phyloP scores from a whole-genome alignment of 306 rosid species.

The Citrullus amarus region DNA sequence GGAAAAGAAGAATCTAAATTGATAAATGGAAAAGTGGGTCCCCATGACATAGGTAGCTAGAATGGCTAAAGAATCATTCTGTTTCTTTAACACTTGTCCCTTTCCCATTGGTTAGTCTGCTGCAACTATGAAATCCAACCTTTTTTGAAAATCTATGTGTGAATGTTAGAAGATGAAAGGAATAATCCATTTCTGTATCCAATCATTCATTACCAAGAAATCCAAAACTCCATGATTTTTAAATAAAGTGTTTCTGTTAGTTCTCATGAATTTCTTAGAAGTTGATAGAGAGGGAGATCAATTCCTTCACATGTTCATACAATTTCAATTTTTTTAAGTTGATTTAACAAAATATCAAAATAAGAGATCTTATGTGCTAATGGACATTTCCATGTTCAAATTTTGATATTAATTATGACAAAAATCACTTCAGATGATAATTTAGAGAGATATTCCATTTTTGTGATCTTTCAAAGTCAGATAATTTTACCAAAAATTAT shows the following conservation, averaged over 20 bases:
- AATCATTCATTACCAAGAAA: background rate
- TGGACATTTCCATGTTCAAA: too few relatives aligned
- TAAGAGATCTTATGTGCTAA: too few relatives aligned
- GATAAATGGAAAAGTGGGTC: background rate
- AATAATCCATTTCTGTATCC: background rate
- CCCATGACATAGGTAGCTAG: background rate
- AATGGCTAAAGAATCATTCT: background rate
- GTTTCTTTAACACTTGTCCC: background rate
- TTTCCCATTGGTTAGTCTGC: background rate
- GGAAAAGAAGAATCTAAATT: conserved; percentile 6
- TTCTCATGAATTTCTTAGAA: background rate
- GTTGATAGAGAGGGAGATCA: background rate
- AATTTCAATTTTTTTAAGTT: background rate
- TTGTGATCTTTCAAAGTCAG: background rate
- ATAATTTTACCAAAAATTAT: background rate
- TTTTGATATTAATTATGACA: background rate
- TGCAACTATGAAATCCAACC: background rate
- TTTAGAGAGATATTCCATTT: background rate
- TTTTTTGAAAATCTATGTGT: conserved; percentile 4
- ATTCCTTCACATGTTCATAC: background rate
- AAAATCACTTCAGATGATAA: background rate
- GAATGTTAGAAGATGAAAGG: conserved; percentile 3
- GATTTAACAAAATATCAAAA: too few relatives aligned
- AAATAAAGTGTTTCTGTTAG: background rate
- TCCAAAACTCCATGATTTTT: background rate